phyloP scores from a whole-genome alignment of 2,329 filamentous ascomycete genomes.

The Trichoderma cornu-damae region DNA sequence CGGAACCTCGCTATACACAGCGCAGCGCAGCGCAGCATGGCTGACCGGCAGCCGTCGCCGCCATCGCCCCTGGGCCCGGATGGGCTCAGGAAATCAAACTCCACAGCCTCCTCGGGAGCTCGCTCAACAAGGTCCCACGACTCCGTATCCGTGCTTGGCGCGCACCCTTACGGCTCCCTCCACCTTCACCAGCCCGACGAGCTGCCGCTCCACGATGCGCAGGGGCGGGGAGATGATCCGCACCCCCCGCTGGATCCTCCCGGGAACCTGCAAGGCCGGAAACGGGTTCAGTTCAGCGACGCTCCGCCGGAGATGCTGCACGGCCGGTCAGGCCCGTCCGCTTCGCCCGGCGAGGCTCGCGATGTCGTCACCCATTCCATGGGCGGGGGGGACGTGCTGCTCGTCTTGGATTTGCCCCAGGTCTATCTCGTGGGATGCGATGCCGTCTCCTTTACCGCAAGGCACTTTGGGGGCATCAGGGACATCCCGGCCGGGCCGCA shows the following conservation, averaged over 20 bases:
- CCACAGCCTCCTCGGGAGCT: slow-evolving; percentile 24
- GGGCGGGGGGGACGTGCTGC: slow-evolving; percentile 46
- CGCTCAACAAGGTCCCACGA: slow-evolving; percentile 33
- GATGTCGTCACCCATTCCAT: slow-evolving; percentile 27
- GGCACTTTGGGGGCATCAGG: slow-evolving; percentile 48
- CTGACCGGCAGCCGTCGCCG: neutral
- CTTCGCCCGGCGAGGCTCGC: neutral
- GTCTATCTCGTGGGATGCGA: slow-evolving; percentile 52
- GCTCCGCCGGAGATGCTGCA: neutral
- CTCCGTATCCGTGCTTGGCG: slow-evolving; percentile 38
- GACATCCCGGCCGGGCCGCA: slow-evolving; percentile 53
- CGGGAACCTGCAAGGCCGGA: neutral
- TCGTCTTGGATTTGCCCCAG: slow-evolving; percentile 48
- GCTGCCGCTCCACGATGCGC: neutral
- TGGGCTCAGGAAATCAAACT: slow-evolving; percentile 35
- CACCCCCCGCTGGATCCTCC: slow-evolving; percentile 32
- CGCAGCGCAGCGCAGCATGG: neutral
- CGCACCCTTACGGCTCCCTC: slow-evolving; percentile 40
- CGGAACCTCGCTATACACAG: too few species aligned
- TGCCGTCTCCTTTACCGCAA: slow-evolving; percentile 43
- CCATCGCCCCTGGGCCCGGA: slow-evolving; percentile 18
- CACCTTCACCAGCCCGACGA: slow-evolving; percentile 33
- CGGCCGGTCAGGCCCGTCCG: neutral
- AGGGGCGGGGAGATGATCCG: slow-evolving; percentile 25
- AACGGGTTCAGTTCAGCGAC: slow-evolving; percentile 3